Evolutionary conservation across 306 rosid species (phyloP).

Genomic region (Adenanthera pavonina): DNA sequence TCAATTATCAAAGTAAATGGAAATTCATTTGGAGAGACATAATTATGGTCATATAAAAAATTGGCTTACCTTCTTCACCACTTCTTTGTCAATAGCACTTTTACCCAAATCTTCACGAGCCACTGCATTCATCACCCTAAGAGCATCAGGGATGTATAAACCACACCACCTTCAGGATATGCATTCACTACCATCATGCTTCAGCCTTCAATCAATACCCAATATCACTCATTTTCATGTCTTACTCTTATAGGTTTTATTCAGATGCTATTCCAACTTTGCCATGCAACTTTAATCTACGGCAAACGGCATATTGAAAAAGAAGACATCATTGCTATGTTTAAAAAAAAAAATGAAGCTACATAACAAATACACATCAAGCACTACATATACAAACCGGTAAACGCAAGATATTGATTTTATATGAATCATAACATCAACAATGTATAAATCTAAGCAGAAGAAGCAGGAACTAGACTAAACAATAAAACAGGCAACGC

Average conservation of each 20-base stretch:
- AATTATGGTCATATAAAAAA: conserved; percentile 19
- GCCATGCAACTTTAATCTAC: conserved; percentile 16
- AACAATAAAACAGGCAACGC: neutral
- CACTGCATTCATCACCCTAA: conserved; percentile 56
- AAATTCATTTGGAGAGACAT: conserved; percentile 16
- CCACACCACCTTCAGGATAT: conserved; percentile 21
- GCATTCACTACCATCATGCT: conserved; percentile 15
- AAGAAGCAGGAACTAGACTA: conserved; percentile 10
- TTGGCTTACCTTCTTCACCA: conserved; percentile 80
- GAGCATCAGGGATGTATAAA: conserved; percentile 37
- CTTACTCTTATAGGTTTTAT: conserved; percentile 17
- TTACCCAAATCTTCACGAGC: conserved; percentile 71
- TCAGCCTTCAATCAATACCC: conserved; percentile 14
- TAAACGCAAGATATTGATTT: neutral
- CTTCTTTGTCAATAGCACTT: conserved; percentile 76
- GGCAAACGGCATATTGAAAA: neutral
- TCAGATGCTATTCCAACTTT: conserved; percentile 15
- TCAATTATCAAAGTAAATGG: conserved; percentile 23
- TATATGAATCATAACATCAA: neutral
- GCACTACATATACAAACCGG: conserved; percentile 7
- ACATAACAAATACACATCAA: conserved; percentile 6
- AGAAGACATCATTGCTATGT: neutral
- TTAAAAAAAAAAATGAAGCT: neutral
- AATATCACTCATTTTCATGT: conserved; percentile 18
- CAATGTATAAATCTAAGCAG: conserved; percentile 6